phyloP scores from a whole-genome alignment of 2,329 filamentous ascomycete species.

The Kalmusia sp. region DNA sequence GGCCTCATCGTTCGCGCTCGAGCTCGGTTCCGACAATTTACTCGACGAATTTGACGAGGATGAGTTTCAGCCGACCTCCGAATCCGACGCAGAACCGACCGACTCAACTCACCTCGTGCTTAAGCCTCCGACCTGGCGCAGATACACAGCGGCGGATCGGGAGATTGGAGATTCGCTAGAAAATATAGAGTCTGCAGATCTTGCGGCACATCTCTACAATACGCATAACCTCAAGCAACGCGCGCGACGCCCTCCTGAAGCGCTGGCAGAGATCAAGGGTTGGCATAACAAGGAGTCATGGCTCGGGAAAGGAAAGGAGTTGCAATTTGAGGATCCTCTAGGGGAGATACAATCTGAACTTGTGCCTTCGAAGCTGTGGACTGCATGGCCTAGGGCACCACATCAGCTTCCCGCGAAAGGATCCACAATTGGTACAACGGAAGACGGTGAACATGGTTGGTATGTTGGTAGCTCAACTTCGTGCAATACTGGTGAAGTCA shows the following conservation, averaged over 20 bases:
- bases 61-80: slow-evolving; percentile 15
- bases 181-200: slow-evolving; percentile 68
- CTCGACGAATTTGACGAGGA: slow-evolving; percentile 17
- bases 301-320: slow-evolving; percentile 41
- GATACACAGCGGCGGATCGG: slow-evolving; percentile 68
- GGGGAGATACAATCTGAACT: slow-evolving; percentile 45
- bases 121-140: slow-evolving; percentile 69
- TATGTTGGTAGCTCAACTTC: slow-evolving; percentile 56
- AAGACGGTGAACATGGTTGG: slow-evolving; percentile 59
- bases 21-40: slow-evolving; percentile 1
- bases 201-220: slow-evolving; percentile 81
- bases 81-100: slow-evolving; percentile 15
- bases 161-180: slow-evolving; percentile 69
- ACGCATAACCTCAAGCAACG: slow-evolving; percentile 71
- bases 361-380: slow-evolving; percentile 69
- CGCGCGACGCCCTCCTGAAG: slow-evolving; percentile 22
- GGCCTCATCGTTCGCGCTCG: not conserved
- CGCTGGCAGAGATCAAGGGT: slow-evolving; percentile 22
- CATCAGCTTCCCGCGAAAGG: slow-evolving; percentile 67
- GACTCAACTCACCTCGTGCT: slow-evolving; percentile 77
- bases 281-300: slow-evolving; percentile 53
- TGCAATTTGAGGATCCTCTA: slow-evolving; percentile 31
- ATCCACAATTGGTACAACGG: slow-evolving; percentile 41
- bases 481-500: slow-evolving; percentile 62
- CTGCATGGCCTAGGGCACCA: slow-evolving; percentile 80